Base-by-base conservation (phyloP, 305 asterid genomes). In the Solanum hybrid region DNA sequence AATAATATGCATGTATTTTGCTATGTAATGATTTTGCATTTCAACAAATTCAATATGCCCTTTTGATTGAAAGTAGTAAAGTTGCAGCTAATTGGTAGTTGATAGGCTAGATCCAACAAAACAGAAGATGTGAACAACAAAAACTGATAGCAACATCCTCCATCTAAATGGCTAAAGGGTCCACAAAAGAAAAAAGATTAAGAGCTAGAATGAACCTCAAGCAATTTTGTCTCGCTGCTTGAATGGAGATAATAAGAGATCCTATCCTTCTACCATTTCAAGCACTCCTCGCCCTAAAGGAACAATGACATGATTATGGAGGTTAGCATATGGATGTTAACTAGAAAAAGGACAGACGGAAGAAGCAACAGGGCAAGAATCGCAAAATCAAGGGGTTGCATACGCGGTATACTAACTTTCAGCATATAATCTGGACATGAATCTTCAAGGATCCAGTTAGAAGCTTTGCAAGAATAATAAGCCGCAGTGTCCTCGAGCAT, bases 391-490 rank as follows among this genome's bases (percentile, higher is more conserved):
- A 83, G 22, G 88, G 32, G 88, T 29, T 22, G 34, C n/a, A 86
- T 33, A 78, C 29, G 70, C 15, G 51, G 38, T 65, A 61, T 24
- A 79, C 91, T 93, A 72, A 93, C 98, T 91, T 95, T 95, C 91
- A 94, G 57, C 97, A 95, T 94, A 92, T 96, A 95, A 92, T 95
- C 98, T 22, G 98, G 97, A 92, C 98, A 95, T 65, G 98, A 95
- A 94, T 95, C 97, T 36, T 95, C 98, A 86, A 95, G 89, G 84
- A 96, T 96, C 98, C 97, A 96, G 90, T 88, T 95, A 72, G 98
- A 95, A 91, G 97, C 98, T 92, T 95, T 96, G 89, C 97, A 93
- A 80, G 98, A 96, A 14, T 13, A 14, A 5, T 14, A 45, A 45
- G 61, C 7, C 20, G 3, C 3, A 14, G 61, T 14, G 7, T 94